Evolutionary conservation across 2,329 filamentous ascomycete genomes (phyloP), one percentile per base, ranked within the genome.

Genomic region (Fonsecaea nubica): DNA sequence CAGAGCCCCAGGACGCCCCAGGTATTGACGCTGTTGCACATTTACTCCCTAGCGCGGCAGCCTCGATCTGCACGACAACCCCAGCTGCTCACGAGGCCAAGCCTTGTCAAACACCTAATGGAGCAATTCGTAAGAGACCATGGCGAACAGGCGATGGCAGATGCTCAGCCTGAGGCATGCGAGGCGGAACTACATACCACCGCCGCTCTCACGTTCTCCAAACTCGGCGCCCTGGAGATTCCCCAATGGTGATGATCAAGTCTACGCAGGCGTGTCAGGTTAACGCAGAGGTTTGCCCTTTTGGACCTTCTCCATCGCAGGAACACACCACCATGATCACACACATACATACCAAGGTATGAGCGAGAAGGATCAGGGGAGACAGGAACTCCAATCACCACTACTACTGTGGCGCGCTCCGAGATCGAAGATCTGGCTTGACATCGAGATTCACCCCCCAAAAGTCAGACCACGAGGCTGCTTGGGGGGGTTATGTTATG

Each of bases 111-210:
- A 5, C 15, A 7, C 10, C n/a, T 18, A 50, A 21, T 50, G 45
- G n/a, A 50, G 18, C 45, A 25, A 6, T 50, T 9, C 25, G 18
- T 21, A 25, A 10, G 18, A 50, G 45, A 42, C 4, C 4, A 50
- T 25, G 7, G 45, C 18, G 3, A 25, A 9, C n/a, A 10, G 21
- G 45, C 45, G 25, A 21, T 18, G 6, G 5, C 12, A 15, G 38
- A 15, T 5, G 5, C 12, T 15, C 38, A 42, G 38, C 5, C 1
- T 42, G 38, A 15, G 5, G 38, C n/a, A 3, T 42, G 10, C n/a
- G n/a, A 45, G 40, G n/a, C 45, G 45, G 45, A 50, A 50, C 3
- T 50, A 25, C 45, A 50, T 50, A 50, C 18, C 45, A 50, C 45
- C 45, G 45, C 45, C 25, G 25, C 25, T 25, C 18, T 50, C 2